Conservation (phyloP, 2,329 filamentous ascomycete genomes). For the Phyllosticta citriasiana region DNA sequence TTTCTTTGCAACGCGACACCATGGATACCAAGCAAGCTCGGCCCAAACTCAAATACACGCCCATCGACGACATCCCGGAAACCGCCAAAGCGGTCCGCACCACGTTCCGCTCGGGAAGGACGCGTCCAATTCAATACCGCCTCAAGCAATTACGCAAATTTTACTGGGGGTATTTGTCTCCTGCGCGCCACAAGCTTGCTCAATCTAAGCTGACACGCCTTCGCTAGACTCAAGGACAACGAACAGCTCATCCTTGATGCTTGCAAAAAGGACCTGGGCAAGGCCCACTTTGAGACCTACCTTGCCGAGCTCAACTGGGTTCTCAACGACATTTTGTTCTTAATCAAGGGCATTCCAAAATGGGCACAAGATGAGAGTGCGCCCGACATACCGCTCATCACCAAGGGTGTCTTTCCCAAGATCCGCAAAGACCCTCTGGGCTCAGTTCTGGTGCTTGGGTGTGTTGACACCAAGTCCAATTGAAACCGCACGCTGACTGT, state of each 20-base stretch:
- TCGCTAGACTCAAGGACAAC: slow-evolving; percentile 58
- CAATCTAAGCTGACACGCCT: slow-evolving; percentile 11
- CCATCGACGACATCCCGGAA: slow-evolving; percentile 24
- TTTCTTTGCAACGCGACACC: not conserved
- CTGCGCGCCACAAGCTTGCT: not conserved
- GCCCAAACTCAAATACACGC: slow-evolving; percentile 26
- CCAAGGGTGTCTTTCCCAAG: slow-evolving; percentile 59
- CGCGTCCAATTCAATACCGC: slow-evolving; percentile 72
- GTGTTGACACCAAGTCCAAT: slow-evolving; percentile 15
- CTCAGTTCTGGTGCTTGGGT: slow-evolving; percentile 73
- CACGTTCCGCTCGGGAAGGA: slow-evolving; percentile 71
- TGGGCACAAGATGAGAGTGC: slow-evolving; percentile 77
- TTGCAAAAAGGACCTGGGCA: slow-evolving; percentile 66
- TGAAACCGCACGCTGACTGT: slow-evolving; percentile 7
- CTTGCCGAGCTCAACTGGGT: slow-evolving; percentile 68
- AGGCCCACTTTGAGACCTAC: slow-evolving; percentile 63
- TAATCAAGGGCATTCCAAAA: slow-evolving; percentile 65
- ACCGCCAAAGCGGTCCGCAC: slow-evolving; percentile 45
- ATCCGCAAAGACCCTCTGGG: slow-evolving; percentile 85
- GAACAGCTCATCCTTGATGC: slow-evolving; percentile 63
- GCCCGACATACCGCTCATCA: slow-evolving; percentile 57
- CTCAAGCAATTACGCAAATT: slow-evolving; percentile 82
- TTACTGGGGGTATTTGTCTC: slow-evolving; percentile 65
- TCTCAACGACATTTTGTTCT: slow-evolving; percentile 71
- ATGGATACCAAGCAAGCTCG: slow-evolving; percentile 11